A percentile compares a stretch with the other conserved stretches of the same genome.
Evolutionary conservation across 176 grass and related monocot species (phyloP).

Genomic region (Thalia dealbata): DNA sequence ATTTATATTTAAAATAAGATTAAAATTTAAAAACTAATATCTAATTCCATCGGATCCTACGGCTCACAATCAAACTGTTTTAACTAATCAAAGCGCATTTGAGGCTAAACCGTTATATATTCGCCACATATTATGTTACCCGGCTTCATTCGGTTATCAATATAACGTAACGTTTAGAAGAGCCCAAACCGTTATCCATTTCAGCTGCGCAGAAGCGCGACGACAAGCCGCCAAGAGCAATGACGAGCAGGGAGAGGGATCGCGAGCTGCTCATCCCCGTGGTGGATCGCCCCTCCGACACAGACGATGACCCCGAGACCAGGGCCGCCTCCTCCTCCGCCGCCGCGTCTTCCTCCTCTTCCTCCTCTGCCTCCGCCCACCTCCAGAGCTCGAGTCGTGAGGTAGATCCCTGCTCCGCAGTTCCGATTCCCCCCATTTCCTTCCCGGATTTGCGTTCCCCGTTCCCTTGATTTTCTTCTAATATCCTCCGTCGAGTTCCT

Average conservation of each 20-base stretch:
- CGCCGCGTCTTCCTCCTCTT: background rate
- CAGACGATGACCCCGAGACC: background rate
- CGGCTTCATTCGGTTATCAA: too few species aligned
- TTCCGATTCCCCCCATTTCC: background rate
- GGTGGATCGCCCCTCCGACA: background rate
- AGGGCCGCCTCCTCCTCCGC: background rate
- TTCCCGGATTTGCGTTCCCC: background rate
- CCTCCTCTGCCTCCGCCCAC: background rate
- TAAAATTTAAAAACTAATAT: too few species aligned
- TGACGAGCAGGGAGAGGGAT: slow-evolving; percentile 13
- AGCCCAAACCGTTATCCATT: background rate
- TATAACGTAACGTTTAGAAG: background rate
- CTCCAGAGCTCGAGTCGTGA: slow-evolving; percentile 1
- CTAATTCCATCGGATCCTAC: too few species aligned
- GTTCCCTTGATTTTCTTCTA: background rate
- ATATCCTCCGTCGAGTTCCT: background rate
- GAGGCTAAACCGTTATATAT: too few species aligned
- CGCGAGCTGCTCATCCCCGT: slow-evolving; percentile 19
- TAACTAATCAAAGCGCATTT: too few species aligned
- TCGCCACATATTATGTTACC: too few species aligned
- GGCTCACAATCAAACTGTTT: too few species aligned
- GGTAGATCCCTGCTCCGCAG: background rate
- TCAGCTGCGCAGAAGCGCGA: background rate
- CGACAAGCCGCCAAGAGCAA: slow-evolving; percentile 1
- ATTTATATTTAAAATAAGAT: too few species aligned